Conservation (phyloP, 2,329 filamentous ascomycete genomes). For the Venturia carpophila region DNA sequence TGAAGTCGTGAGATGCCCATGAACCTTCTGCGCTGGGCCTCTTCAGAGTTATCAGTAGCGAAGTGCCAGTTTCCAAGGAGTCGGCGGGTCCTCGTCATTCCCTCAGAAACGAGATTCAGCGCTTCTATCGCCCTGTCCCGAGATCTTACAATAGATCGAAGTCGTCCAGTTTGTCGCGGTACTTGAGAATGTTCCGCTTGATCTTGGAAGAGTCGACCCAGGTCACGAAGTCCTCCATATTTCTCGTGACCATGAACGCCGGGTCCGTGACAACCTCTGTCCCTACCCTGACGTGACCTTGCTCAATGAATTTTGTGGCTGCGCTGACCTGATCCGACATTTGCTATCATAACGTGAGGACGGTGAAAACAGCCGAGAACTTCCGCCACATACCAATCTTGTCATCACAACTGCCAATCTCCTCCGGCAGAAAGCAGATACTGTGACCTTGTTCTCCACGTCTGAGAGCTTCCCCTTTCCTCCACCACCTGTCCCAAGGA, state of each 20-base stretch:
- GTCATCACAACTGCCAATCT: slow-evolving; percentile 88
- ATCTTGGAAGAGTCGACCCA: slow-evolving; percentile 97
- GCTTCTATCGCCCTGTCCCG: neutral
- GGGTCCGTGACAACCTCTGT: slow-evolving; percentile 86
- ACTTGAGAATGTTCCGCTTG: slow-evolving; percentile 91
- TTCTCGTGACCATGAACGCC: slow-evolving; percentile 79
- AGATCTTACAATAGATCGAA: slow-evolving; percentile 67
- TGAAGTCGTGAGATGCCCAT: too few species aligned
- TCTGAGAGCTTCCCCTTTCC: slow-evolving; percentile 53
- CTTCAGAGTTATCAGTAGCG: too few species aligned
- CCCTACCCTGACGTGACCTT: slow-evolving; percentile 86
- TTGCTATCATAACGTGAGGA: slow-evolving; percentile 38
- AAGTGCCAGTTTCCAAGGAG: neutral
- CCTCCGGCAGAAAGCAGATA: slow-evolving; percentile 78
- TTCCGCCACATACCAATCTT: slow-evolving; percentile 46
- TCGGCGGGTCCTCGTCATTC: too few species aligned
- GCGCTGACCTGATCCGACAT: slow-evolving; percentile 27
- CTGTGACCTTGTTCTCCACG: slow-evolving; percentile 82
- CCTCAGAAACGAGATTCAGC: neutral
- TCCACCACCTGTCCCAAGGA: slow-evolving; percentile 62
- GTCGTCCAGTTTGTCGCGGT: slow-evolving; percentile 90
- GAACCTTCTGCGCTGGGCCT: too few species aligned
- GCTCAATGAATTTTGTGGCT: slow-evolving; percentile 76
- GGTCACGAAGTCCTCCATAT: slow-evolving; percentile 92
- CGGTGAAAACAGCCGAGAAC: neutral